Conservation (phyloP, 495 filamentous ascomycete species). For the Hypomontagnella monticulosa region DNA sequence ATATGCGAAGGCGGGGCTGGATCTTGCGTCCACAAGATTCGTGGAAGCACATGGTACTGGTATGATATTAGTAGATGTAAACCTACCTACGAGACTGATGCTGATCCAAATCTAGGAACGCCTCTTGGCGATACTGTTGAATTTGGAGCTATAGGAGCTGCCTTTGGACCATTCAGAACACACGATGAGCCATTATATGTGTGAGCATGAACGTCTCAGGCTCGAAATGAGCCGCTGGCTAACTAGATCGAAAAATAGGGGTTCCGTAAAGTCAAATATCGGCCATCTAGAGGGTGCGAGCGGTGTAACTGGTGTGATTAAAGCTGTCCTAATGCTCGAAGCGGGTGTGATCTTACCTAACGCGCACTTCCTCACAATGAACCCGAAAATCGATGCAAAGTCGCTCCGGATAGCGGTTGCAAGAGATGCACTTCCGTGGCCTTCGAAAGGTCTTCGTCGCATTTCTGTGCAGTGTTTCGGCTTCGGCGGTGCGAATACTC, state of each 20-base stretch:
- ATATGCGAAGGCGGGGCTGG: slow-evolving; percentile 56
- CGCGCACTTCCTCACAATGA: slow-evolving; percentile 55
- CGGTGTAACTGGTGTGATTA: slow-evolving; percentile 62
- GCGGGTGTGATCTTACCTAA: slow-evolving; percentile 52
- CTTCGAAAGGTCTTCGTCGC: slow-evolving; percentile 47
- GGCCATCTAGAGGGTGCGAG: slow-evolving; percentile 61
- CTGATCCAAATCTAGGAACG: slow-evolving; percentile 15
- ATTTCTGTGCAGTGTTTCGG: slow-evolving; percentile 66
- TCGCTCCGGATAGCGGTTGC: slow-evolving; percentile 20
- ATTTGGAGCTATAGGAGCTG: slow-evolving; percentile 52
- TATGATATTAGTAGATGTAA: slow-evolving; percentile 24
- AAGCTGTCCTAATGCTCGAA: slow-evolving; percentile 55
- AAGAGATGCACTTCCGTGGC: slow-evolving; percentile 31
- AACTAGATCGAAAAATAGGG: slow-evolving; percentile 21
- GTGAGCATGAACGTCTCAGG: neutral
- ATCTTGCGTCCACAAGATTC: slow-evolving; percentile 52
- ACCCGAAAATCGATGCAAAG: slow-evolving; percentile 45
- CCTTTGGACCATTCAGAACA: slow-evolving; percentile 33
- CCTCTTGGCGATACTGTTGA: slow-evolving; percentile 64
- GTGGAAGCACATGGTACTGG: slow-evolving; percentile 58
- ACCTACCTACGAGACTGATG: too few relatives aligned
- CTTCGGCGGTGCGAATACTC: slow-evolving; percentile 66
- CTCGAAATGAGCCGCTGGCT: too few relatives aligned
- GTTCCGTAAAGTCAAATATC: slow-evolving; percentile 62
- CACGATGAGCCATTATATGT: slow-evolving; percentile 49